Conservation (phyloP, 306 rosid genomes). For the Citrullus mucosospermus region DNA sequence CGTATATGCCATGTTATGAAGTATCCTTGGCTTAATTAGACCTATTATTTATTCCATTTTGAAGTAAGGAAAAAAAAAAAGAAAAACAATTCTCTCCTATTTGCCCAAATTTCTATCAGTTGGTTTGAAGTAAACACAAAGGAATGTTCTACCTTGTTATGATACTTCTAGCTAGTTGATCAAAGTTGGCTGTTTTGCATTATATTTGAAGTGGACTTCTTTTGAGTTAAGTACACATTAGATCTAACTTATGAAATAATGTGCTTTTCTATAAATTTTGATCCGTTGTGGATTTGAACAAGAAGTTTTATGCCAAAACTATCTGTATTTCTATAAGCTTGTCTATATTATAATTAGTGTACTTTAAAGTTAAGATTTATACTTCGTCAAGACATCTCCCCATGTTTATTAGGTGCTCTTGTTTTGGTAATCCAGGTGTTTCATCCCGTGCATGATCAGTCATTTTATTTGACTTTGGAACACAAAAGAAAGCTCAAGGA, state of each 20-base stretch:
- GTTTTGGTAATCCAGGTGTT: constrained; percentile 27
- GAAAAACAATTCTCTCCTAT: background rate
- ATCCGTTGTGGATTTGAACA: background rate
- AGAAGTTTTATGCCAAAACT: background rate
- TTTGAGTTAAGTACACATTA: background rate
- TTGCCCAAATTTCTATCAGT: background rate
- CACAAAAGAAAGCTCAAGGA: constrained; percentile 50
- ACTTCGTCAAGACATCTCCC: background rate
- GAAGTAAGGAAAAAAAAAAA: background rate
- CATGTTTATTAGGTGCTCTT: background rate
- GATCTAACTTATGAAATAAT: background rate
- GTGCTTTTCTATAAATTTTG: background rate
- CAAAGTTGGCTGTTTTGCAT: background rate
- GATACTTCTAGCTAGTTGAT: background rate
- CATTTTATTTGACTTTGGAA: constrained; percentile 40
- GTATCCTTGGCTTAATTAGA: background rate
- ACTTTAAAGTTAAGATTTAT: background rate
- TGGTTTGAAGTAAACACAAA: background rate
- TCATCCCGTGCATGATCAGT: constrained; percentile 69
- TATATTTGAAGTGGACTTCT: background rate
- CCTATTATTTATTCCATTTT: background rate
- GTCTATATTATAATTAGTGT: background rate
- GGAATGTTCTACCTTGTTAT: background rate
- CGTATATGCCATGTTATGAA: background rate
- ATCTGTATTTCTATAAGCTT: background rate